Conservation (phyloP, 495 filamentous ascomycete genomes). For the Oidiodendron maius region DNA sequence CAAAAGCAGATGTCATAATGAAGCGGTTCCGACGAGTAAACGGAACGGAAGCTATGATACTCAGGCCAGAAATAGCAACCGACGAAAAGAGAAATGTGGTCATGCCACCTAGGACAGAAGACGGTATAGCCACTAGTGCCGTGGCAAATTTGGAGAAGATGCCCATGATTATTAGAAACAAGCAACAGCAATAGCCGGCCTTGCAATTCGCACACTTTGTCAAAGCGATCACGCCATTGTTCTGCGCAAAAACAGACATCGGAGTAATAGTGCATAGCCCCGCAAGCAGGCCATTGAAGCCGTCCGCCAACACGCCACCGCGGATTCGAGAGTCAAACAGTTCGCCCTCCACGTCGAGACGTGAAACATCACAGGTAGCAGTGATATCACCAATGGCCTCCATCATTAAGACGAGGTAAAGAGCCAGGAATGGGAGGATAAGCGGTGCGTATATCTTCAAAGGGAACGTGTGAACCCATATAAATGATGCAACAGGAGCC, state of each 20-base stretch:
- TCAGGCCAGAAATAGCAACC: conserved; percentile 80
- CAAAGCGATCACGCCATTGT: conserved; percentile 88
- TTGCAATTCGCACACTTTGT: conserved; percentile 86
- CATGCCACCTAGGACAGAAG: conserved; percentile 82
- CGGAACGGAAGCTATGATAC: conserved; percentile 71
- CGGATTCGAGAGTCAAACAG: conserved; percentile 87
- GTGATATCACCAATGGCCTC: conserved; percentile 83
- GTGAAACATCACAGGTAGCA: conserved; percentile 74
- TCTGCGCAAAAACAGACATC: conserved; percentile 52
- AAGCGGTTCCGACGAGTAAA: conserved; percentile 87
- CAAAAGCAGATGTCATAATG: conserved; percentile 72
- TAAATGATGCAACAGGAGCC: conserved; percentile 72
- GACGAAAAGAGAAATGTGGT: conserved; percentile 85
- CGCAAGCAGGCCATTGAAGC: conserved; percentile 75
- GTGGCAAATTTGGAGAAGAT: conserved; percentile 93
- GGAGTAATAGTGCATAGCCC: conserved; percentile 59
- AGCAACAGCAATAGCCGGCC: conserved; percentile 67
- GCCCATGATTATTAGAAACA: conserved; percentile 85
- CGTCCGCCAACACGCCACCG: conserved; percentile 81
- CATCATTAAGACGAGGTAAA: conserved; percentile 85
- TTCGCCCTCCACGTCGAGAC: conserved; percentile 71
- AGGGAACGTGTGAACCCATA: conserved; percentile 88
- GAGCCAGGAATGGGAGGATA: conserved; percentile 75
- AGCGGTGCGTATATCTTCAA: conserved; percentile 76
- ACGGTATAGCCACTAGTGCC: conserved; percentile 74